A percentile compares a stretch with the other conserved stretches of the same genome.
Evolutionary conservation across 352 stramenopile species (phyloP).

Genomic region (Pythium brachiatum): DNA sequence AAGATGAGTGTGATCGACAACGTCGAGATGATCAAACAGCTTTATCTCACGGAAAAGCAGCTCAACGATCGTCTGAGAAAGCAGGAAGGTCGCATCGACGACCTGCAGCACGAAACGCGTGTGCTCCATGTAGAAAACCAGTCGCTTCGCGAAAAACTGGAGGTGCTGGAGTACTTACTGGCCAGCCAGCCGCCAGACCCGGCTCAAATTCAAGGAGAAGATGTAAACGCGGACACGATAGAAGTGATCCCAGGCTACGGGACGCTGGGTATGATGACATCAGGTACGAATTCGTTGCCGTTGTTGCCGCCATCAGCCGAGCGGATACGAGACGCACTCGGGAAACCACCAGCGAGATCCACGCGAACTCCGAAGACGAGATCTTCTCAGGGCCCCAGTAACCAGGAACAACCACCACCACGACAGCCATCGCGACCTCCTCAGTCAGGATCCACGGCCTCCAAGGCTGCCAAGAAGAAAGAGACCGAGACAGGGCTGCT

Average conservation of each 20-base stretch:
- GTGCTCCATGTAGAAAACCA: slow-evolving; percentile 57
- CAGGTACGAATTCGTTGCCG: slow-evolving; percentile 5
- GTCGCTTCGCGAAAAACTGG: slow-evolving; percentile 50
- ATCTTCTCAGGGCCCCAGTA: background rate
- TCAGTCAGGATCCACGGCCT: background rate
- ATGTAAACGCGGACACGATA: slow-evolving; percentile 7
- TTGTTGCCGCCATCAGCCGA: slow-evolving; percentile 18
- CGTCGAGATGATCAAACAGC: slow-evolving; percentile 54
- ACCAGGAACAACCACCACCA: slow-evolving; percentile 5
- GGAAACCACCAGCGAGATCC: background rate
- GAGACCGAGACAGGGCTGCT: slow-evolving; percentile 37
- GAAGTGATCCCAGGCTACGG: slow-evolving; percentile 43
- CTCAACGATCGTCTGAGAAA: slow-evolving; percentile 25
- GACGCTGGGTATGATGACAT: slow-evolving; percentile 11
- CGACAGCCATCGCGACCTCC: background rate
- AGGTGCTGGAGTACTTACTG: slow-evolving; percentile 56
- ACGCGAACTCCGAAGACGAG: slow-evolving; percentile 1
- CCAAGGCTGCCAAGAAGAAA: slow-evolving; percentile 10
- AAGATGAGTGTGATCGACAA: slow-evolving; percentile 60
- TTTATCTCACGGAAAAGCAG: slow-evolving; percentile 46
- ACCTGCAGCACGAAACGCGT: slow-evolving; percentile 35
- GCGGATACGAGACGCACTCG: slow-evolving; percentile 24
- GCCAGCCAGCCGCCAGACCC: slow-evolving; percentile 6
- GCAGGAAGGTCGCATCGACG: slow-evolving; percentile 26
- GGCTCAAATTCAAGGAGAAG: background rate